Evolutionary conservation across 192 early-diverging fungal species (phyloP).

Genomic region (Coemansia biformis): DNA sequence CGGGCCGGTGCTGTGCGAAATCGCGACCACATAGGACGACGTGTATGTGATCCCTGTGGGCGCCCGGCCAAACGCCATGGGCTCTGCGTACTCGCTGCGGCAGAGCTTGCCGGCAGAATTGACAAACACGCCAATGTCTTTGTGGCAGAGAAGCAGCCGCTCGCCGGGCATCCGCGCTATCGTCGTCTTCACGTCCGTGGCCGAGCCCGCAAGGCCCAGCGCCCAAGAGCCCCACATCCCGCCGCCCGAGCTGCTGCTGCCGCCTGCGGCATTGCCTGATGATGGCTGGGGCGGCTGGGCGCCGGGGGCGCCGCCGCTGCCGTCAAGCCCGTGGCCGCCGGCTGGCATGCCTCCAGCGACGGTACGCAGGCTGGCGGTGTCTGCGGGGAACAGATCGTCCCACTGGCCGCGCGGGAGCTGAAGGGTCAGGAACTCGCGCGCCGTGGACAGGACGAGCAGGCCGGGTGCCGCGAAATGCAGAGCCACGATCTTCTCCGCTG

Average conservation of each 20-base stretch:
- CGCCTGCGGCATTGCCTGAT: conserved; percentile 4
- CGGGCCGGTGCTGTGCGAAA: conserved; percentile 11
- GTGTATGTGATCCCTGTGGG: conserved; percentile 45
- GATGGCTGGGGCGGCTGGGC: conserved; percentile 1
- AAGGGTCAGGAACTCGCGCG: conserved; percentile 47
- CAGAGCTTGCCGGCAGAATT: conserved; percentile 47
- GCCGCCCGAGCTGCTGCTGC: conserved; percentile 5
- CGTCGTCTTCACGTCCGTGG: conserved; percentile 27
- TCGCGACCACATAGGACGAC: conserved; percentile 40
- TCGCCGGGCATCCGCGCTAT: conserved; percentile 49
- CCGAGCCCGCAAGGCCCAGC: conserved; percentile 30
- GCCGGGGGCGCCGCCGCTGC: not conserved
- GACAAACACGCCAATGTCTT: conserved; percentile 46
- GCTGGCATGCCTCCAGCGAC: conserved; percentile 21
- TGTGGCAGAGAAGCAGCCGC: conserved; percentile 46
- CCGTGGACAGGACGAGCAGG: conserved; percentile 52
- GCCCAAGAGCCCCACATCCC: conserved; percentile 51
- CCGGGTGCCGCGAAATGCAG: conserved; percentile 72
- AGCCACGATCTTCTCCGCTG: conserved; percentile 65
- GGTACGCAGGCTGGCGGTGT: conserved; percentile 43
- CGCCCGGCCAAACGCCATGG: conserved; percentile 35
- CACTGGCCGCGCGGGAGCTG: conserved; percentile 46
- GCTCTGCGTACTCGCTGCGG: conserved; percentile 36
- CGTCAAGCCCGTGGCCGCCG: not conserved
- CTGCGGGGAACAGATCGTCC: conserved; percentile 49